phyloP scores from a whole-genome alignment of 495 filamentous ascomycete species.

The Aspergillus indologenus region DNA sequence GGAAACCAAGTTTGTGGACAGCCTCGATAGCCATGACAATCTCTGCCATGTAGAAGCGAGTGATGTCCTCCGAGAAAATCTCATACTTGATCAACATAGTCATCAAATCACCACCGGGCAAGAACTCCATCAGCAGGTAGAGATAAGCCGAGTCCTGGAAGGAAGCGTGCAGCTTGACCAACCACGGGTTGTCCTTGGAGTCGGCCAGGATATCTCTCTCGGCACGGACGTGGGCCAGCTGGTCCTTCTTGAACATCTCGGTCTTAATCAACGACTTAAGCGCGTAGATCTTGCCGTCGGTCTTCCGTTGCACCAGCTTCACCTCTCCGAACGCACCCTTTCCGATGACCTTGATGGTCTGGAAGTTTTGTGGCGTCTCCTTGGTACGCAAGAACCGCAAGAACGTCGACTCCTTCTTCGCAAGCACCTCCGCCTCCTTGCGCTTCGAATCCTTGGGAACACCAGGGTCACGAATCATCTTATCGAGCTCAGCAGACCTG shows the following conservation, averaged over 20 bases:
- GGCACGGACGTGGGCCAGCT: conserved; percentile 96
- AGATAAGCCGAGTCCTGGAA: conserved; percentile 95
- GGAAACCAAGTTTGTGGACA: conserved; percentile 96
- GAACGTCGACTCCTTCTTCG: conserved; percentile 83
- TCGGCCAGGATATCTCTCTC: conserved; percentile 97
- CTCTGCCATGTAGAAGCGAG: conserved; percentile 98
- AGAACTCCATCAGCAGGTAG: conserved; percentile 99
- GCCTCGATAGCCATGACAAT: conserved; percentile 96
- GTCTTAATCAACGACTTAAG: conserved; percentile 98
- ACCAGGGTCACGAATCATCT: conserved; percentile 68
- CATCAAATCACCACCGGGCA: conserved; percentile 98
- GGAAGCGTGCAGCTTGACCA: conserved; percentile 95
- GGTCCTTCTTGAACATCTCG: conserved; percentile 99
- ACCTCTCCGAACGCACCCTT: conserved; percentile 99
- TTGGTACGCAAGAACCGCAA: conserved; percentile 91
- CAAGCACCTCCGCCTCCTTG: conserved; percentile 71
- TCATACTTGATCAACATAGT: conserved; percentile 99
- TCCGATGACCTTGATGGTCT: conserved; percentile 94
- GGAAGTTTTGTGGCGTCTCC: conserved; percentile 87
- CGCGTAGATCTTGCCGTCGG: conserved; percentile 95
- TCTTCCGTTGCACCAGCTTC: conserved; percentile 90
- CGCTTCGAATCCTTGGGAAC: conserved; percentile 72
- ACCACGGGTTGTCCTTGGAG: conserved; percentile 94
- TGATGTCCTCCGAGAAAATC: conserved; percentile 98
- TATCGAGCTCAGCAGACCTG: conserved; percentile 88